Conservation (phyloP, 2,329 filamentous ascomycete species). For the Thelonectria blattea region DNA sequence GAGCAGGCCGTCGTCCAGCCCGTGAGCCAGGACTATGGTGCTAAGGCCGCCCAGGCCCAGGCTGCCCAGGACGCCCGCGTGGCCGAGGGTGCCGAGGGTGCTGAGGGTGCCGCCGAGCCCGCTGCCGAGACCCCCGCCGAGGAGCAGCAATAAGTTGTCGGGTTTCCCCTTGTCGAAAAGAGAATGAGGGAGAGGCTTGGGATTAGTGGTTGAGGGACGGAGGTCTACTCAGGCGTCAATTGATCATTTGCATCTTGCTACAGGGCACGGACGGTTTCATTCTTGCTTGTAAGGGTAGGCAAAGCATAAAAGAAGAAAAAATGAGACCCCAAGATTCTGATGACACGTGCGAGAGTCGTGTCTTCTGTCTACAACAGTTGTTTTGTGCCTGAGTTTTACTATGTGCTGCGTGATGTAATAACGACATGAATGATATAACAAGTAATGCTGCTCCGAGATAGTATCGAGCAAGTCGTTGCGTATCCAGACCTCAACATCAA, state of each 20-base stretch:
- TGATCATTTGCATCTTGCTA: constrained; percentile 51
- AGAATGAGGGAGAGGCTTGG: constrained; percentile 27
- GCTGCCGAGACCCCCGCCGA: constrained; percentile 40
- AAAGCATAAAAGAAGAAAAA: constrained; percentile 43
- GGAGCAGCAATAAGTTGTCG: constrained; percentile 48
- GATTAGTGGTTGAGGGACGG: constrained; percentile 40
- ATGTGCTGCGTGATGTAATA: neutral
- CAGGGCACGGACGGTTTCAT: constrained; percentile 47
- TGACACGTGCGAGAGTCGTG: constrained; percentile 33
- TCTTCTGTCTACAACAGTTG: constrained; percentile 34
- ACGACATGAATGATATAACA: neutral
- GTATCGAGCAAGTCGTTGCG: neutral
- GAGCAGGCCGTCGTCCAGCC: constrained; percentile 94
- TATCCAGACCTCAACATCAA: no score
- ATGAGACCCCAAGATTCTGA: constrained; percentile 45
- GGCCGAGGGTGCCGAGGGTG: constrained; percentile 64
- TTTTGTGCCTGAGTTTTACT: neutral
- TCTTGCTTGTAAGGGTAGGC: constrained; percentile 48
- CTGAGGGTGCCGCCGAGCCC: constrained; percentile 51
- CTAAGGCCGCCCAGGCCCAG: constrained; percentile 76
- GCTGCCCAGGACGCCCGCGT: constrained; percentile 67
- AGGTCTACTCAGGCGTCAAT: constrained; percentile 50
- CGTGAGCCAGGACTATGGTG: constrained; percentile 97
- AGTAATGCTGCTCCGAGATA: neutral
- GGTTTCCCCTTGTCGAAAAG: constrained; percentile 30